Base-by-base conservation (phyloP, 2,329 filamentous ascomycete genomes). In the Pseudogymnoascus sp. region DNA sequence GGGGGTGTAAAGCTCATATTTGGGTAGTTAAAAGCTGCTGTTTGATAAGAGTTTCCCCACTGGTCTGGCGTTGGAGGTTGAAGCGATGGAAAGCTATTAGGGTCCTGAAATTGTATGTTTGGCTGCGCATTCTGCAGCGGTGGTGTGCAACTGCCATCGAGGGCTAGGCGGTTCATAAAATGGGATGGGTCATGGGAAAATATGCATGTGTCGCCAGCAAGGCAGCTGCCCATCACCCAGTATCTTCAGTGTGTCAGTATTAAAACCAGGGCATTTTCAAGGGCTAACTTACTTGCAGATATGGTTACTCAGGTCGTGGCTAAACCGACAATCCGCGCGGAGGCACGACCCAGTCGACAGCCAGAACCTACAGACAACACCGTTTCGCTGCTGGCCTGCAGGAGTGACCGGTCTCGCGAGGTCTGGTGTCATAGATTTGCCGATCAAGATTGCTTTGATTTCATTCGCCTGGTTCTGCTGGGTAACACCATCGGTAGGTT, bases 301-400 rank as follows among this genome's bases (percentile, higher is more conserved):
- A 71, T 97, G 95, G 72, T 90, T 96, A 73, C 91, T 96, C 50
- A 96, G 83, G 74, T 99, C 93, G 75, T 99, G 95, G 69, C 93
- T 96, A 76, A 98, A 99, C 64, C 93, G 89, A 75, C 95, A 99
- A 76, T 99, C 95, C 65, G 93, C 93, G 64, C 95, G 87, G 61
- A 97, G 86, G 75, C 95, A 99, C 75, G 95, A 90, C n/a, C 95
- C 95, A 6, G 90, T 96, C 8, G 93, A 93, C 67, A 99, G 81
- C 81, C 92, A 98, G 75, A 98, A 99, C 77, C 96, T 96, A 84
- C 95, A 99, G 43, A 98, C 90, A 40, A 97, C 89, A 26, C 91
- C 89, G 66, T 89, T 91, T 75, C 92, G 93, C 69, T 89, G 83
- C 71, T 89, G 87, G 24, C 85, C 84, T 24, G 86, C 84, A 2